These are phyloP conservation scores for Ehretia macrophylla DNA, from an alignment of 257 asterid species.

Conservation along the genomic window DNA sequence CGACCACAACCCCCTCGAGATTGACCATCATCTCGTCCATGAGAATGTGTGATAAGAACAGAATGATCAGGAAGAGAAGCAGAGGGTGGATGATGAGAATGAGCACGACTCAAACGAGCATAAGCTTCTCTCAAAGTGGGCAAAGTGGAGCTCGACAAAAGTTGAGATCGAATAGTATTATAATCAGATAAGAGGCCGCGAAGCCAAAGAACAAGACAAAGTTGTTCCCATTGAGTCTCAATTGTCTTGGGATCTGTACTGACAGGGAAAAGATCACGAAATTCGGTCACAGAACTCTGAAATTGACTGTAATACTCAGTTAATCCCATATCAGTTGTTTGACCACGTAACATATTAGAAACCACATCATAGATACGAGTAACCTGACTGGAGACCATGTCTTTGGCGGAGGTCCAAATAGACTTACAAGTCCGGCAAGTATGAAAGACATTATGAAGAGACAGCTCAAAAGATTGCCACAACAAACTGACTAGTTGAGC, in stretches of 20 bases:
- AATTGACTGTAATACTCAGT: not conserved
- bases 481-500: slow-evolving; percentile 4
- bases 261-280: not conserved
- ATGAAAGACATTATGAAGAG: not conserved
- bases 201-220: too few species aligned
- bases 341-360: not conserved
- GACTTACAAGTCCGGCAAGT: not conserved
- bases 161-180: too few species aligned
- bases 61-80: not conserved
- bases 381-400: not conserved
- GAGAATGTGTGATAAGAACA: not conserved
- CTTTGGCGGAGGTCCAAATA: not conserved
- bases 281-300: not conserved
- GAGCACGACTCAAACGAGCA: not conserved
- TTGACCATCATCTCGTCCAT: too few species aligned
- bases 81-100: not conserved
- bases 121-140: too few species aligned
- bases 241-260: too few species aligned
- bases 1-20: not conserved
- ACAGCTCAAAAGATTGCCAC: slow-evolving; percentile 1
- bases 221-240: too few species aligned
- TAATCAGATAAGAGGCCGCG: too few species aligned
- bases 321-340: not conserved
- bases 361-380: slow-evolving; percentile 1
- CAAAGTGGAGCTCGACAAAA: too few species aligned